Conservation (phyloP, 345 rosid species). For the Raphanus raphanistrum region DNA sequence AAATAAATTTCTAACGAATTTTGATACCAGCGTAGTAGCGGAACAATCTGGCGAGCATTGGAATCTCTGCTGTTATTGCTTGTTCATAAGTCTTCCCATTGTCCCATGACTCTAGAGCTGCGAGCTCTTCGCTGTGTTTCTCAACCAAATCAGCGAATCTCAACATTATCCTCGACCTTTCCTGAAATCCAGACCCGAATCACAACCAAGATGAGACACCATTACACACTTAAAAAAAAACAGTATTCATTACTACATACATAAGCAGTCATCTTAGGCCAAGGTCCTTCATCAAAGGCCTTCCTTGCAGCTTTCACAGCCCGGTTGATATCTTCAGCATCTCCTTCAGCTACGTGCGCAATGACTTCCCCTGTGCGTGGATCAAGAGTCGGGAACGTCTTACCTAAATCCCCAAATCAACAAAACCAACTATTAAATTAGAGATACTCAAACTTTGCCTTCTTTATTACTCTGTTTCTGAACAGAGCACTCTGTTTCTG, state of each 20-base stretch:
- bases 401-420: conserved; percentile 40
- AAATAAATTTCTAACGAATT: background rate
- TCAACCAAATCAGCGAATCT: conserved; percentile 85
- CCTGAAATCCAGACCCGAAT: conserved; percentile 48
- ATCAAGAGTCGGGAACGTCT: conserved; percentile 81
- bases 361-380: conserved; percentile 92
- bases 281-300: conserved; percentile 97
- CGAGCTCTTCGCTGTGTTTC: conserved; percentile 81
- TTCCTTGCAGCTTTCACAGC: conserved; percentile 93
- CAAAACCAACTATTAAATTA: background rate
- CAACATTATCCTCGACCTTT: conserved; percentile 70
- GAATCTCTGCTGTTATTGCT: conserved; percentile 58
- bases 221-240: background rate
- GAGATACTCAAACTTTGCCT: background rate
- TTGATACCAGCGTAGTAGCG: conserved; percentile 80
- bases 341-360: conserved; percentile 92
- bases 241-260: conserved; percentile 36
- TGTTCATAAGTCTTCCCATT: conserved; percentile 89
- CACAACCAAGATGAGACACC: background rate
- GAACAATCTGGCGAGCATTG: conserved; percentile 69
- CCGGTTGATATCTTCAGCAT: conserved; percentile 76
- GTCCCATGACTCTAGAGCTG: conserved; percentile 91
- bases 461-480: background rate
- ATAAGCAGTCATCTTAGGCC: conserved; percentile 93
- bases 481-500: background rate